Conservation (phyloP, 371 early-diverging fungal species). For the Paramicrosporidium saccamoebae region DNA sequence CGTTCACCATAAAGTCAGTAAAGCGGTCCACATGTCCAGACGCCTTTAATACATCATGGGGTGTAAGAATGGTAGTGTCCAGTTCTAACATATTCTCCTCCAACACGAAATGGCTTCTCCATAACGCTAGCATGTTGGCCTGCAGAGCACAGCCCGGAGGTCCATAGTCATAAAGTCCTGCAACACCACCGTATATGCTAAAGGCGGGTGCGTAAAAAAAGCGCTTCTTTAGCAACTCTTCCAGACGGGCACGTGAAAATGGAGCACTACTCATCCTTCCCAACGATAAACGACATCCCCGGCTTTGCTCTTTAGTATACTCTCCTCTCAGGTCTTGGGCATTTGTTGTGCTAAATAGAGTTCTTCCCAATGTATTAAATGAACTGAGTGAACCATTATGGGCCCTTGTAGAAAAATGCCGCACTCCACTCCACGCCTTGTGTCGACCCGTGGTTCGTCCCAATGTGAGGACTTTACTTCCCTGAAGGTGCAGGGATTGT, state of each 20-base stretch:
- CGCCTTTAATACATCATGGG: conserved; percentile 86
- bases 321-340: too few species aligned
- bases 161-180: conserved; percentile 96
- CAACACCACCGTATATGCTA: conserved; percentile 74
- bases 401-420: too few species aligned
- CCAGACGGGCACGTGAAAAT: conserved; percentile 17
- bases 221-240: conserved; percentile 37
- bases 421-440: too few species aligned
- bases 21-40: conserved; percentile 99
- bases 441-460: too few species aligned
- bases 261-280: conserved; percentile 1
- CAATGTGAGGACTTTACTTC: too few species aligned
- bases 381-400: too few species aligned
- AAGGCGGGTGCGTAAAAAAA: conserved; percentile 91
- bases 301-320: too few species aligned
- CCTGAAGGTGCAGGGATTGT: too few species aligned
- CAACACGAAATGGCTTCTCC: conserved; percentile 88
- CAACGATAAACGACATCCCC: not conserved
- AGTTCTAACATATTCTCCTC: conserved; percentile 98
- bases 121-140: conserved; percentile 64
- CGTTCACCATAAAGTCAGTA: conserved; percentile 92
- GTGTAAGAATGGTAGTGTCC: conserved; percentile 90
- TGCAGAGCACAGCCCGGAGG: conserved; percentile 85
- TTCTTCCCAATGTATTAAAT: too few species aligned
- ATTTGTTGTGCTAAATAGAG: too few species aligned